Base-by-base conservation (phyloP, 2,329 filamentous ascomycete genomes). In the Emericellopsis cladophorae region DNA sequence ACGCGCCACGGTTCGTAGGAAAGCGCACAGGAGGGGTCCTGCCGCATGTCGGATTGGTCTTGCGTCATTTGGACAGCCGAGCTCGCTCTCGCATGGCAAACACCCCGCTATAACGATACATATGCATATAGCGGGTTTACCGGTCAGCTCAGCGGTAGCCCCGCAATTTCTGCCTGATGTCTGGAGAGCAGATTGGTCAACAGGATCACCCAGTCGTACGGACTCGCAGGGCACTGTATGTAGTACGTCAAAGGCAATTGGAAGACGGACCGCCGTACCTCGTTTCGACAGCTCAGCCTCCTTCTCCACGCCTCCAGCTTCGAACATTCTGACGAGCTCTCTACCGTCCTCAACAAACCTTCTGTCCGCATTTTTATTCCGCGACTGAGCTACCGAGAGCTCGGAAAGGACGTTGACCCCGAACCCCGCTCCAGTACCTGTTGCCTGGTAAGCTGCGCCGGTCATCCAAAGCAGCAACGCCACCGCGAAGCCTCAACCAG, bases 61-160 rank as follows among this genome's bases (percentile, higher is more conserved):
- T 42, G 41, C 41, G 41, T 42, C 41, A 42, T 42, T 42, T 39
- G 22, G 31, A 22, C 41, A 29, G 37, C 16, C 36, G 22, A 37
- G 33, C 33, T 15, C 33, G 33, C 33, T 35, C 15, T 21, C 15
- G 14, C n/a, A 35, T 10, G 9, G 8, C 33, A 15, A 35, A 8
- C 33, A 15, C 33, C 4, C 33, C 15, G 18, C 10, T 10, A 10
- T 21, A 16, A 3, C 33, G 18, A 35, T 29, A 12, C 4, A 4
- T 36, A 36, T 36, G n/a, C 22, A 16, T 16, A 36, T 36, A 35
- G 7, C n/a, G 9, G n/a, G 32, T 5, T 35, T 5, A 21, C 3
- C 8, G 18, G 10, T 35, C 11, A 15, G 31, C 11, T 32, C 31
- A 15, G 34, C 32, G 9, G 7, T 18, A 7, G n/a, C 34, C 16